Evolutionary conservation across 2,329 filamentous ascomycete species (phyloP), one percentile per base, ranked within the genome.

Genomic region (Hymenoscyphus repandus): DNA sequence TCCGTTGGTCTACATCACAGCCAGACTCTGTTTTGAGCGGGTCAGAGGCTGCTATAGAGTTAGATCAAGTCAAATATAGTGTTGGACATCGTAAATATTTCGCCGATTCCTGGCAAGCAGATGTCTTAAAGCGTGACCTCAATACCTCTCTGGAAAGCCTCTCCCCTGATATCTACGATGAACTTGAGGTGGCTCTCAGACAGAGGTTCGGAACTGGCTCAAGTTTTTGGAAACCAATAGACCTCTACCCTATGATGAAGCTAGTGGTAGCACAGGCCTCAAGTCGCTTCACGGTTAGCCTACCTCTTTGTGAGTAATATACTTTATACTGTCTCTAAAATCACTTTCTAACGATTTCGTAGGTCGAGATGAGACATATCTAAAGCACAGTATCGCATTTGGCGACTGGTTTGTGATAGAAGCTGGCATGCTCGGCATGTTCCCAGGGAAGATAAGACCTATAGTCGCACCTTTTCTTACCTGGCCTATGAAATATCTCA

Each of bases 1-100:
- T 74, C 58, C 62, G 63, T 22, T 73, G 71, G 70, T 51, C 66
- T 1, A 53, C 65, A 5, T 55, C 60, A 1, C 71, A 72, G 45
- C 70, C 68, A 0, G 70, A 73, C 0, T 49, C 55, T 1, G 57
- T 65, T 0, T 61, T 73, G 9, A 66, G 63, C 36, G 49, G 62
- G 0, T 27, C 12, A 2, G 52, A 67, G 2, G 69, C 71, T 0
- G 67, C 71, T 33, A 58, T 61, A 1, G 70, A 74, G 18, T 33
- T 68, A 1, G 65, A 71, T 12, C 67, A 70, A 44, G 53, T 64
- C 1, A 47, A 54, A 4, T 70, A 70, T 54, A 66, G 61, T 3
- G 55, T 73, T 1, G 71, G 72, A 0, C 55, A 70, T 41, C 45
- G 53, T 0, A 58, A 59, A 18, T 63, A 64, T 15, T 52, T 64